Base-by-base conservation (phyloP, 1,284 basidiomycete species). In the Cutaneotrichosporon daszewskae region DNA sequence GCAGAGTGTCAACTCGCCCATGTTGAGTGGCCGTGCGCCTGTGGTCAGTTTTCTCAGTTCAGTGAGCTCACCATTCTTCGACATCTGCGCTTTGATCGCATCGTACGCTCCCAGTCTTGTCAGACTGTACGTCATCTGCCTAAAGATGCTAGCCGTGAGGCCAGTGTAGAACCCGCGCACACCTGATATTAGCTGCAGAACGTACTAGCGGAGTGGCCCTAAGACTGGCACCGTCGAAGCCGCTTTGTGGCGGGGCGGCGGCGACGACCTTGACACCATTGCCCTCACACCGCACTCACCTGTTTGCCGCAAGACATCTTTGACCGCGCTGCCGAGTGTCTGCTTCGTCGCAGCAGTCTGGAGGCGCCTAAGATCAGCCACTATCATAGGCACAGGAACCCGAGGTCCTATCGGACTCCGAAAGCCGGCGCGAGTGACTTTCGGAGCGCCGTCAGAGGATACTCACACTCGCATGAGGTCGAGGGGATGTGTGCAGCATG, bases 391-490 rank as follows among this genome's bases (percentile, higher is more conserved):
- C 19, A 5, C 16, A 20, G 13, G 23, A n/a, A n/a, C n/a, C n/a
- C n/a, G n/a, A n/a, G n/a, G n/a, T n/a, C n/a, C n/a, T n/a, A n/a
- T n/a, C n/a, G n/a, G n/a, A n/a, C n/a, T n/a, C n/a, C n/a, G n/a
- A n/a, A n/a, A n/a, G n/a, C n/a, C n/a, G n/a, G n/a, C n/a, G n/a
- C n/a, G n/a, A n/a, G n/a, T n/a, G n/a, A n/a, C n/a, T n/a, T n/a
- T n/a, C 8, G 22, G 23, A 6, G 5, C 14, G 22, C 34, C 22
- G 23, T 8, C n/a, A 34, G 32, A 12, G 12, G 19, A 11, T 27
- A 49, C 68, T 39, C 48, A 88, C 87, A 90, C 85, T 79, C 88
- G 85, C 47, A 85, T 83, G 43, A 89, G 75, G 68, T 91, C 87
- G 36, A 90, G 71, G 23, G 87, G 87, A 72, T 91, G 87, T 0